Conservation (phyloP, 2,329 filamentous ascomycete genomes). For the Pseudogymnoascus sp. region DNA sequence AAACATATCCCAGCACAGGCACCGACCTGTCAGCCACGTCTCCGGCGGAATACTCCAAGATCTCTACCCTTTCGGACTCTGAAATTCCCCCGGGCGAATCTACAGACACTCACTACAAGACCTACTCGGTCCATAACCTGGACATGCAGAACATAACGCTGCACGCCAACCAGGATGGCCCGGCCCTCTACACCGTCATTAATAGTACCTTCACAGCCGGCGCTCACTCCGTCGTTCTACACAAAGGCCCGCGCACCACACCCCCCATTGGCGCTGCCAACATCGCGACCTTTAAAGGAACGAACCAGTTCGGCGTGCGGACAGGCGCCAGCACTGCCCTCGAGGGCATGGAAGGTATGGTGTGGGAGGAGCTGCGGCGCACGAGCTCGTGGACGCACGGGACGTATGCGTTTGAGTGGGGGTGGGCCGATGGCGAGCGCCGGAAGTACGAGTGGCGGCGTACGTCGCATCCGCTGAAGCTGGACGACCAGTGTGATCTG, state of each 20-base stretch:
- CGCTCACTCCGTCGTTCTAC: not conserved
- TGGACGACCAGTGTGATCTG: slow-evolving; percentile 16
- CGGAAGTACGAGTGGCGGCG: slow-evolving; percentile 14
- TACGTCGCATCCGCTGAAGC: slow-evolving; percentile 4
- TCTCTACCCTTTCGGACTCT: not conserved
- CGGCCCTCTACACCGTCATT: not conserved
- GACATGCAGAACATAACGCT: not conserved
- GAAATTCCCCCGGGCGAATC: not conserved
- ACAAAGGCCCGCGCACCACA: not conserved
- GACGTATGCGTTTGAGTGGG: slow-evolving; percentile 14
- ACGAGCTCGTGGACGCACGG: slow-evolving; percentile 14
- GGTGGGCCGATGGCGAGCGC: slow-evolving; percentile 9
- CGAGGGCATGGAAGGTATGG: not conserved
- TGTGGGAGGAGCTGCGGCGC: slow-evolving; percentile 11
- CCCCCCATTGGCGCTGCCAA: not conserved
- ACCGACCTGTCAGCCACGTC: not conserved
- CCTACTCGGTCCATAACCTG: not conserved
- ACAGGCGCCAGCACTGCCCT: not conserved
- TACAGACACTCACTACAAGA: not conserved
- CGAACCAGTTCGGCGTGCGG: not conserved
- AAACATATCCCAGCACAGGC: not conserved
- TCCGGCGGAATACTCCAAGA: not conserved
- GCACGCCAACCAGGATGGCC: not conserved
- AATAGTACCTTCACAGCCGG: not conserved
- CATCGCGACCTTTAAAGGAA: not conserved